These are phyloP conservation scores for Mycena maculata DNA, from an alignment of 768 basidiomycete genomes.

Conservation along the genomic window DNA sequence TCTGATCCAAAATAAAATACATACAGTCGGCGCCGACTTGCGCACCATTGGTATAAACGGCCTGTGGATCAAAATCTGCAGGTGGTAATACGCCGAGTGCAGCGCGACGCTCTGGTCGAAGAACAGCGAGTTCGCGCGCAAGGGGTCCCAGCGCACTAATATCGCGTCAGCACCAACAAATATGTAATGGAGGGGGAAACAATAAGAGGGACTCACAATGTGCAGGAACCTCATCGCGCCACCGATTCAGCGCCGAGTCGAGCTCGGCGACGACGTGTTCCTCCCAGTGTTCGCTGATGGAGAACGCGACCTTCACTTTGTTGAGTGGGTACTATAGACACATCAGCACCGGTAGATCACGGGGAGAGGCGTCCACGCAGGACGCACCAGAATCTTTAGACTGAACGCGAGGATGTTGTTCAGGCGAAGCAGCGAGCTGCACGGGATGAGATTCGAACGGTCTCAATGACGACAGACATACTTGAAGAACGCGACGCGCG, in stretches of 20 bases:
- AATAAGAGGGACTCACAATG: slow-evolving; percentile 65
- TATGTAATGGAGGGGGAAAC: slow-evolving; percentile 56
- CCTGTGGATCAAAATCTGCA: slow-evolving; percentile 83
- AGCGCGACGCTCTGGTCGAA: slow-evolving; percentile 71
- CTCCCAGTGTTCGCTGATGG: slow-evolving; percentile 64
- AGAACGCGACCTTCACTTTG: slow-evolving; percentile 64
- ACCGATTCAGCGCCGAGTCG: slow-evolving; percentile 80
- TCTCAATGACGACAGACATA: no score
- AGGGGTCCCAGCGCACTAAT: slow-evolving; percentile 59
- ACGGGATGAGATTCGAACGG: no score
- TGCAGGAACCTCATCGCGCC: slow-evolving; percentile 52
- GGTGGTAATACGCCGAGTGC: slow-evolving; percentile 55
- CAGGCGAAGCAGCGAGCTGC: slow-evolving; percentile 62
- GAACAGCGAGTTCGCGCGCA: slow-evolving; percentile 50
- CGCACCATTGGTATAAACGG: slow-evolving; percentile 80
- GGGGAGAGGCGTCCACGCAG: background rate
- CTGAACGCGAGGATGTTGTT: slow-evolving; percentile 70
- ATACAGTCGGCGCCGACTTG: slow-evolving; percentile 51
- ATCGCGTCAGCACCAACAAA: background rate
- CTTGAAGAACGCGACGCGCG: slow-evolving; percentile 67
- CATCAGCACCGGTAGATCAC: background rate
- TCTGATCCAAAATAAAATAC: background rate
- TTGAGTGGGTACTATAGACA: slow-evolving; percentile 70
- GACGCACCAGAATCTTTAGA: slow-evolving; percentile 64
- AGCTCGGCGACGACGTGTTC: slow-evolving; percentile 76